These are phyloP conservation scores for Leccinum olivaceopallidum DNA, from an alignment of 768 basidiomycete species.

Conservation along the genomic window DNA sequence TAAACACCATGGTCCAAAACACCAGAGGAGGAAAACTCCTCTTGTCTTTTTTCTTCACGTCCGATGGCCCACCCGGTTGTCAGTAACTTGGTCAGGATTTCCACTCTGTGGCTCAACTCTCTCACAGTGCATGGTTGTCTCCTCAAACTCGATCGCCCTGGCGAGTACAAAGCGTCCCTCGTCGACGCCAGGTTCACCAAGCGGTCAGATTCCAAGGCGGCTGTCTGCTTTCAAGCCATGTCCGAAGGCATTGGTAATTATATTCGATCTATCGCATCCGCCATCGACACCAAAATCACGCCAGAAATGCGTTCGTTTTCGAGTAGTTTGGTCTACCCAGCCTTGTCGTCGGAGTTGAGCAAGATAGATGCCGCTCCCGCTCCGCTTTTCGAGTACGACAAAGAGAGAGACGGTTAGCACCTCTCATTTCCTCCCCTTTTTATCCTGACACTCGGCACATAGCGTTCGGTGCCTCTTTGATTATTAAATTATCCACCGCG, in stretches of 20 bases:
- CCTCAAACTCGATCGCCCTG: constrained; percentile 55
- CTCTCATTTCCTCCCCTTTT: not conserved
- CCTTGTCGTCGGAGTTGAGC: constrained; percentile 44
- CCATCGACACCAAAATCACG: constrained; percentile 47
- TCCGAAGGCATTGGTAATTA: constrained; percentile 60
- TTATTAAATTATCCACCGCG: constrained; percentile 39
- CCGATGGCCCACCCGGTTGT: constrained; percentile 46
- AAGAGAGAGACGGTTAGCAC: constrained; percentile 52
- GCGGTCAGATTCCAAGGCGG: constrained; percentile 66
- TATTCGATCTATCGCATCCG: constrained; percentile 46
- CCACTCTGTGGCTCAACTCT: constrained; percentile 5
- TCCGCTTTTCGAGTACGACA: constrained; percentile 42
- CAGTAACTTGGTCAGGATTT: constrained; percentile 26
- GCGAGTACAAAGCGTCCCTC: constrained; percentile 54
- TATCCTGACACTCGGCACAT: not conserved
- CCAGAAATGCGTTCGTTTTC: constrained; percentile 45
- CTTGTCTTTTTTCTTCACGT: constrained; percentile 45
- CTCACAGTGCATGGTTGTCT: constrained; percentile 60
- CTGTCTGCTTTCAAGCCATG: constrained; percentile 65
- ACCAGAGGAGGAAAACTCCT: constrained; percentile 51
- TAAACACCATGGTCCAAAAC: constrained; percentile 51
- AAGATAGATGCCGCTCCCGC: constrained; percentile 41
- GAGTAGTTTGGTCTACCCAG: constrained; percentile 45
- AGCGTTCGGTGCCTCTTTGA: constrained; percentile 60
- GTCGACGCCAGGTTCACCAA: constrained; percentile 64